Conservation (phyloP, 352 stramenopile genomes). For the Blastocystis hominis region DNA sequence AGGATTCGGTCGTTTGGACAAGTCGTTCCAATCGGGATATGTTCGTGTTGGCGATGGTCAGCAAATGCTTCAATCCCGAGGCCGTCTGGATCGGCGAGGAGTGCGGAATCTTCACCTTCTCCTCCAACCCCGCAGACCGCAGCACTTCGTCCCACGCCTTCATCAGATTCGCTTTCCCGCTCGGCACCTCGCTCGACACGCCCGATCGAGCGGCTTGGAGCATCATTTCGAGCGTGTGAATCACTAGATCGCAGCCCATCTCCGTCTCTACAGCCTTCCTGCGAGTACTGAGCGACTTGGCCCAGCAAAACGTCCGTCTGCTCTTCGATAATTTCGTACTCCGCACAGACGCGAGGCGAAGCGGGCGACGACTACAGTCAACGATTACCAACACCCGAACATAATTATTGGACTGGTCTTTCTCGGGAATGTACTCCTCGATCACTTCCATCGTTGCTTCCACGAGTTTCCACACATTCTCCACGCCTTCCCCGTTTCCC, state of each 20-base stretch:
- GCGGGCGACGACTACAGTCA: neutral
- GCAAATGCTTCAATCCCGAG: neutral
- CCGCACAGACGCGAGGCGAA: neutral
- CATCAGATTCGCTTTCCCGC: neutral
- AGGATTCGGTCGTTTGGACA: neutral
- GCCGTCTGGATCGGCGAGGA: neutral
- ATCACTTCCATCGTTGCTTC: constrained; percentile 7
- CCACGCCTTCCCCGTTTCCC: neutral
- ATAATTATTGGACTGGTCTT: neutral
- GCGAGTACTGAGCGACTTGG: neutral
- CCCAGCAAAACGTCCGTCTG: neutral
- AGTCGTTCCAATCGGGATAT: neutral
- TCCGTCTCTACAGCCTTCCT: neutral
- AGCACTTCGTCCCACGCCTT: neutral
- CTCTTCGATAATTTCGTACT: constrained; percentile 17
- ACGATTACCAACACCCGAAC: neutral
- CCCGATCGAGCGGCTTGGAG: neutral
- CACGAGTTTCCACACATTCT: neutral
- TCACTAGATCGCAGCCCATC: neutral
- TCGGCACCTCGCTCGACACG: neutral
- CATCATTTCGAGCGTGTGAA: neutral
- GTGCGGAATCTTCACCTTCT: neutral
- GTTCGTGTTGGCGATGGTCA: neutral
- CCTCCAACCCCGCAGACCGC: neutral
- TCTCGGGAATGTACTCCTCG: neutral